A percentile compares a stretch with the other conserved stretches of the same genome.
Conservation (phyloP, 2,329 filamentous ascomycete genomes). For the Xylariaceae sp. region DNA sequence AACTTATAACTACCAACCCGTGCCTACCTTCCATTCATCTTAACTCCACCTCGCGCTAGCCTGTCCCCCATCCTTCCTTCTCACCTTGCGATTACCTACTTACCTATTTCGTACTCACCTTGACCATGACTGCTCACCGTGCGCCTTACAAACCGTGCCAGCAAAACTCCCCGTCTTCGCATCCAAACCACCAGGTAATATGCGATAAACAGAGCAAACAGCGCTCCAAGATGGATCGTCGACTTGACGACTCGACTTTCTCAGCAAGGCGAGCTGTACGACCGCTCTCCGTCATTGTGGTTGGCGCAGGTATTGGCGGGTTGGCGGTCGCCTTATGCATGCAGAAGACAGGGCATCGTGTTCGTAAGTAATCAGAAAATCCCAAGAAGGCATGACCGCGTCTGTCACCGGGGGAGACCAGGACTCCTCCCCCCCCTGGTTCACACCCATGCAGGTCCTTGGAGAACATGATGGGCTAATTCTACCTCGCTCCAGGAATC, state of each 20-base stretch:
- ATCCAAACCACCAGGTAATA: background rate
- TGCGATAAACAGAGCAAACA: background rate
- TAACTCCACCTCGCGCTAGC: too few species aligned
- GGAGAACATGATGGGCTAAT: constrained; percentile 10
- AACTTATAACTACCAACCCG: too few species aligned
- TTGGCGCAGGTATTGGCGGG: constrained; percentile 41
- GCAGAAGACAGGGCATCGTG: constrained; percentile 21
- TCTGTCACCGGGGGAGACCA: too few species aligned
- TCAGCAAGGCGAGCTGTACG: constrained; percentile 13
- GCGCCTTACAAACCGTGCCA: background rate
- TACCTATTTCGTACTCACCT: background rate
- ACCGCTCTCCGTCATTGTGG: constrained; percentile 25
- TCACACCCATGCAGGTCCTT: background rate
- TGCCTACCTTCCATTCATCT: too few species aligned
- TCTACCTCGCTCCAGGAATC: constrained; percentile 20
- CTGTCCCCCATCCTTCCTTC: too few species aligned
- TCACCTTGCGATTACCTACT: too few species aligned
- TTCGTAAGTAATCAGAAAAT: constrained; percentile 5
- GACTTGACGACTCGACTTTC: constrained; percentile 5
- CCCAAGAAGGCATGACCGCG: too few species aligned
- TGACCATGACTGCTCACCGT: too few species aligned
- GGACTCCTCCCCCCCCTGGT: too few species aligned
- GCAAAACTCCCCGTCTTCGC: background rate
- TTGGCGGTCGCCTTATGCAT: constrained; percentile 38
- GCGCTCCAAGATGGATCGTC: constrained; percentile 5